A percentile compares a stretch with the other conserved stretches of the same genome.
Evolutionary conservation across 1,284 basidiomycete genomes (phyloP).

Genomic region (Trametes pubescens): DNA sequence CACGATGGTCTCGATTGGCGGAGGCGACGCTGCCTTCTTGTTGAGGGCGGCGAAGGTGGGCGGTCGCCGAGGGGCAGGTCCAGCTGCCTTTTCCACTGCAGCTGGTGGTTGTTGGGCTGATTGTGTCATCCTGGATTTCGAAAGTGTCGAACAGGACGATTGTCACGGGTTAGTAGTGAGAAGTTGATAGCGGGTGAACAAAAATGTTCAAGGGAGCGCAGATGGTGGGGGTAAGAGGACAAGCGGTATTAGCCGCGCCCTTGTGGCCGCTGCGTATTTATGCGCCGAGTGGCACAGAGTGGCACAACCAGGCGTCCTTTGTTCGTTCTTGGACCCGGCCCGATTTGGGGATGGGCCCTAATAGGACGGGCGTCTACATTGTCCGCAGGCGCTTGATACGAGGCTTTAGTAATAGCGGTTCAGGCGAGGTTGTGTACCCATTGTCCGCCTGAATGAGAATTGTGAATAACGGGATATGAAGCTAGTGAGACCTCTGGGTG

Average conservation of each 20-base stretch:
- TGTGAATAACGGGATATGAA: background rate
- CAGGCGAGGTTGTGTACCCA: background rate
- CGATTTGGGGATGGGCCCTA: slow-evolving; percentile 2
- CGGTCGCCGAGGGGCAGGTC: too few species aligned
- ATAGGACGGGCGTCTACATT: background rate
- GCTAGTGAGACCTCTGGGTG: too few species aligned
- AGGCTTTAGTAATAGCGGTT: background rate
- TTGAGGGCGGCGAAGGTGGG: too few species aligned
- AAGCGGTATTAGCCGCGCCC: background rate
- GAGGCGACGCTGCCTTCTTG: too few species aligned
- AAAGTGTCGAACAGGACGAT: background rate
- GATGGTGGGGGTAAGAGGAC: slow-evolving; percentile 6
- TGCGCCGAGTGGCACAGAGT: slow-evolving; percentile 19
- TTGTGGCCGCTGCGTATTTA: background rate
- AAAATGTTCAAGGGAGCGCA: background rate
- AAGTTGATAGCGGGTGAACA: background rate
- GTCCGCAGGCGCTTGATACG: background rate
- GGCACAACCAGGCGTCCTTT: slow-evolving; percentile 12
- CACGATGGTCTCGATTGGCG: too few species aligned
- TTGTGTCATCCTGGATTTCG: background rate
- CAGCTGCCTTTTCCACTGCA: too few species aligned
- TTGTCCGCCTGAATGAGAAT: slow-evolving; percentile 1
- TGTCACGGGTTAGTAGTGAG: background rate
- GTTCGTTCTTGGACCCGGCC: slow-evolving; percentile 17
- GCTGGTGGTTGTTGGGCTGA: too few species aligned